These are phyloP conservation scores for Saccharomyces hybrid DNA, from an alignment of 1,139 yeast genomes.

Conservation along the genomic window DNA sequence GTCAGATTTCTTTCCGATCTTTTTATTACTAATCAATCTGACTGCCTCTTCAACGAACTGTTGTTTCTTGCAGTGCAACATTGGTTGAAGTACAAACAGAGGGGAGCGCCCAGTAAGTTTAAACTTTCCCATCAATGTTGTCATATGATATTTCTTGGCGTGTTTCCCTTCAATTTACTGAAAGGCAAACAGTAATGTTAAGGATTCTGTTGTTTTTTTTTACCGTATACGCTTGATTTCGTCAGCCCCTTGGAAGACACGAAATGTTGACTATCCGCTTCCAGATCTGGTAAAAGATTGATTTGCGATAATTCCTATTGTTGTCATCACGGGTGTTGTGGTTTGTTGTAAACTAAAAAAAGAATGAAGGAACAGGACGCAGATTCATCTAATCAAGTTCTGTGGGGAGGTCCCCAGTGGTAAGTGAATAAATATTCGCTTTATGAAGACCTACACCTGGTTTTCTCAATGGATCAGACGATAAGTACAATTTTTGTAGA, in stretches of 20 bases:
- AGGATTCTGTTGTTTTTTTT: background rate
- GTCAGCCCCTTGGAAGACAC: slow-evolving; percentile 1
- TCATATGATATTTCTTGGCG: background rate
- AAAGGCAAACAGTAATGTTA: background rate
- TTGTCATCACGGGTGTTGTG: background rate
- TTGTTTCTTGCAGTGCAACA: background rate
- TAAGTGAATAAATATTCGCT: background rate
- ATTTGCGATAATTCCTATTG: background rate
- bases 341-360: background rate
- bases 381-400: background rate
- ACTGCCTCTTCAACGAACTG: background rate
- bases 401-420: background rate
- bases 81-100: background rate
- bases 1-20: background rate
- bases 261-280: background rate
- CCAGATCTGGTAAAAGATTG: background rate
- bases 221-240: background rate
- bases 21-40: background rate
- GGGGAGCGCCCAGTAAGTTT: background rate
- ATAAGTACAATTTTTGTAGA: background rate
- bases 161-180: background rate
- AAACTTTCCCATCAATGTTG: background rate
- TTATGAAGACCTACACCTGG: background rate
- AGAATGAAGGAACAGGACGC: background rate
- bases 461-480: background rate